Conservation (phyloP, 306 rosid species). For the Urtica urens region DNA sequence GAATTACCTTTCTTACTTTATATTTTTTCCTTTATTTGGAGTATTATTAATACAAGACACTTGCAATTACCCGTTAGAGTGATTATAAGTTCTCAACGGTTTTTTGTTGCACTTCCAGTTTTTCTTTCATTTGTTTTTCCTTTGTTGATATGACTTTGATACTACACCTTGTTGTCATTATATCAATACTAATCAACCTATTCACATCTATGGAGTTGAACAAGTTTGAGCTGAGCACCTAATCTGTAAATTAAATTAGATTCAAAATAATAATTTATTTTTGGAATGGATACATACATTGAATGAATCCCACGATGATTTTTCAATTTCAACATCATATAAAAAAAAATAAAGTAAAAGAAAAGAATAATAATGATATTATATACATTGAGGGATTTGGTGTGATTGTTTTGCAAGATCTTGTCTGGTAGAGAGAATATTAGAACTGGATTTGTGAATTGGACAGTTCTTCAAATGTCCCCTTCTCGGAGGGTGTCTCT, state of each 20-base stretch:
- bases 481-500: constrained; percentile 11
- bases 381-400: constrained; percentile 20
- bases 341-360: neutral
- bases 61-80: constrained; percentile 43
- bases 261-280: too few relatives aligned
- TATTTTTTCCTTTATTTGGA: constrained; percentile 1
- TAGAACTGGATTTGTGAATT: constrained; percentile 29
- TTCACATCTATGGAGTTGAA: neutral
- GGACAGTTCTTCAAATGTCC: constrained; percentile 31
- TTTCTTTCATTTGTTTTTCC: constrained; percentile 26
- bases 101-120: constrained; percentile 36
- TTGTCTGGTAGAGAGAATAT: constrained; percentile 52
- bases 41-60: too few relatives aligned
- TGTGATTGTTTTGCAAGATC: constrained; percentile 51
- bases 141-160: constrained; percentile 25
- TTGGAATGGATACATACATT: too few relatives aligned
- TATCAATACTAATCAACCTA: constrained; percentile 19
- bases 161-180: neutral
- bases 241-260: too few relatives aligned
- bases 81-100: constrained; percentile 46
- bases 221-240: too few relatives aligned
- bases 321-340: neutral
- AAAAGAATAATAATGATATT: neutral
- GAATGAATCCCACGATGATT: too few relatives aligned
- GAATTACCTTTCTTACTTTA: neutral